phyloP scores from a whole-genome alignment of 2,329 filamentous ascomycete species.

The Zopfia rhizophila region DNA sequence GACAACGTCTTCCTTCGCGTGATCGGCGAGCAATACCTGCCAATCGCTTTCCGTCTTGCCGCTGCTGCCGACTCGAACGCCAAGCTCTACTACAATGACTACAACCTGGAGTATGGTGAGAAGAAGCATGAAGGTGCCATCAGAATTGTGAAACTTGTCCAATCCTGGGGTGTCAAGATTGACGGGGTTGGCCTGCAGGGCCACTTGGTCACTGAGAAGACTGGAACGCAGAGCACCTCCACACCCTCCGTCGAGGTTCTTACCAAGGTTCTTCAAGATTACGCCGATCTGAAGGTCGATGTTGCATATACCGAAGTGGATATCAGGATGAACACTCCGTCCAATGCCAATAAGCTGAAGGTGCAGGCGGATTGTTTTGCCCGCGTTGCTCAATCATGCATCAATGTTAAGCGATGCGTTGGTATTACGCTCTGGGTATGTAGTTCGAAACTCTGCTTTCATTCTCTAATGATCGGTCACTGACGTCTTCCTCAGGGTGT shows the following conservation, averaged over 20 bases:
- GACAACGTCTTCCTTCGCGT: slow-evolving; percentile 65
- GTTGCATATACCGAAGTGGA: slow-evolving; percentile 72
- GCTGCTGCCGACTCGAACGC: slow-evolving; percentile 65
- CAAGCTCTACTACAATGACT: slow-evolving; percentile 73
- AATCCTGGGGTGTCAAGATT: slow-evolving; percentile 59
- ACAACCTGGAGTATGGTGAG: slow-evolving; percentile 69
- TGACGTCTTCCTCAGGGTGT: slow-evolving; percentile 39
- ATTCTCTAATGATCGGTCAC: background rate
- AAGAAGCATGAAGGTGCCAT: slow-evolving; percentile 52
- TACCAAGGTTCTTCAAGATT: slow-evolving; percentile 61
- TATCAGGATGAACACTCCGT: slow-evolving; percentile 62
- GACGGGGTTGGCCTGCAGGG: slow-evolving; percentile 73
- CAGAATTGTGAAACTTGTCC: slow-evolving; percentile 51
- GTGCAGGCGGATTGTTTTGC: slow-evolving; percentile 63
- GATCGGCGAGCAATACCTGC: slow-evolving; percentile 67
- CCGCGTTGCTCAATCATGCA: slow-evolving; percentile 49
- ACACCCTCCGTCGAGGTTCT: slow-evolving; percentile 60
- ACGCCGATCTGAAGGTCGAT: slow-evolving; percentile 65
- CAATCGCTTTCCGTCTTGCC: slow-evolving; percentile 67
- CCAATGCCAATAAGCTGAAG: slow-evolving; percentile 53
- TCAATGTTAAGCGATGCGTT: slow-evolving; percentile 49
- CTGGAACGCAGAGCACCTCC: slow-evolving; percentile 52
- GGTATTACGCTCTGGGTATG: slow-evolving; percentile 60
- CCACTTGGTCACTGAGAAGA: slow-evolving; percentile 65
- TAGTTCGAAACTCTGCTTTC: background rate